Percentiles rank a stretch among this genome's conserved stretches.
Evolutionary conservation across 2,329 filamentous ascomycete genomes (phyloP).

Genomic region (Tricladium varicosporioides): DNA sequence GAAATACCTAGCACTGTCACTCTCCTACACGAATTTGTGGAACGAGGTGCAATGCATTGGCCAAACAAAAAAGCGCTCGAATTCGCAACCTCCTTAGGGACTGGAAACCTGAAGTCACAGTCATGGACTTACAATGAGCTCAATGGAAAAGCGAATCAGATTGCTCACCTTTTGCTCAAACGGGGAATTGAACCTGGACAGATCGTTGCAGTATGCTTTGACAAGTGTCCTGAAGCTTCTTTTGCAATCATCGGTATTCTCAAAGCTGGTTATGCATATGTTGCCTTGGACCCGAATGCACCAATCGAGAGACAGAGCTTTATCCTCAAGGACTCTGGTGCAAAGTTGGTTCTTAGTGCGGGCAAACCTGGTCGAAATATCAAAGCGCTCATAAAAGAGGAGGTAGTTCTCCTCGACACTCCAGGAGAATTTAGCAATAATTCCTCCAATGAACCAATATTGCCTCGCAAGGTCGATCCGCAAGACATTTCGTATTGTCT

Average conservation of each 20-base stretch:
- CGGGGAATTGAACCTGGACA: slow-evolving; percentile 51
- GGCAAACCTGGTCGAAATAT: slow-evolving; percentile 42
- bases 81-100: slow-evolving; percentile 61
- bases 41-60: slow-evolving; percentile 52
- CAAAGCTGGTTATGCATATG: slow-evolving; percentile 38
- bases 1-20: slow-evolving; percentile 53
- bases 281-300: slow-evolving; percentile 40
- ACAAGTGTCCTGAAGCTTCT: slow-evolving; percentile 38
- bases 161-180: slow-evolving; percentile 62
- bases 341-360: slow-evolving; percentile 61
- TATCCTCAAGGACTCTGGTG: slow-evolving; percentile 59
- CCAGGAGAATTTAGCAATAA: slow-evolving; percentile 9
- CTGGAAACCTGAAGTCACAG: slow-evolving; percentile 43
- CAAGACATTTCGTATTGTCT: slow-evolving; percentile 34
- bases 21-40: slow-evolving; percentile 77
- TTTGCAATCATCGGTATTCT: slow-evolving; percentile 37
- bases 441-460: slow-evolving; percentile 24
- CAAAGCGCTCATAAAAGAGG: slow-evolving; percentile 15
- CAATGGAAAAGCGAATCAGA: slow-evolving; percentile 66
- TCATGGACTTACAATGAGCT: slow-evolving; percentile 76
- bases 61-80: slow-evolving; percentile 70
- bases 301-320: slow-evolving; percentile 34
- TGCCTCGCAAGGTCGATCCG: slow-evolving; percentile 22
- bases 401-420: slow-evolving; percentile 31
- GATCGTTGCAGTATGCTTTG: slow-evolving; percentile 39